Percentiles rank a stretch among this genome's conserved stretches.
phyloP scores from a whole-genome alignment of 1,284 basidiomycete genomes.

The Malassezia furfur region DNA sequence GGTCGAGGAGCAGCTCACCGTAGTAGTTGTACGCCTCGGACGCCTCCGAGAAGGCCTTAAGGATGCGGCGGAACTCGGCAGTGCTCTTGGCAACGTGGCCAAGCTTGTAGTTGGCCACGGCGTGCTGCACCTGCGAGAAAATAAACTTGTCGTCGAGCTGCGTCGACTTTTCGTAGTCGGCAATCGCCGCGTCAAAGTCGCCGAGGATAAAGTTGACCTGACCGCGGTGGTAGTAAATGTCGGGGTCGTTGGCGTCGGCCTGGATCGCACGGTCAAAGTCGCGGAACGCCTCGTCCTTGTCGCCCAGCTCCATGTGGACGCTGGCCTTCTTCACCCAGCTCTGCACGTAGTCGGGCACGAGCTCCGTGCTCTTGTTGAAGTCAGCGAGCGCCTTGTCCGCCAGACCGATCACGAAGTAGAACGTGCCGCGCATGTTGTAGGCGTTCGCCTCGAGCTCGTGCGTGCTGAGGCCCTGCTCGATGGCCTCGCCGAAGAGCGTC shows the following conservation, averaged over 20 bases:
- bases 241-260: constrained; percentile 74
- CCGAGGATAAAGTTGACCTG: constrained; percentile 97
- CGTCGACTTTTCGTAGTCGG: constrained; percentile 81
- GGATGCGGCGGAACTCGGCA: constrained; percentile 65
- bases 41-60: constrained; percentile 32
- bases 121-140: constrained; percentile 91
- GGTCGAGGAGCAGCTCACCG: constrained; percentile 88
- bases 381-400: constrained; percentile 75
- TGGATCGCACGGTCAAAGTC: constrained; percentile 84
- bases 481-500: constrained; percentile 69
- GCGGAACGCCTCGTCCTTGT: constrained; percentile 63
- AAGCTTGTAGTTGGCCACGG: constrained; percentile 92
- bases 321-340: constrained; percentile 93
- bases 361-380: constrained; percentile 65
- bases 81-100: constrained; percentile 69
- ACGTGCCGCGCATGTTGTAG: constrained; percentile 80
- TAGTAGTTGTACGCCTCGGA: constrained; percentile 54
- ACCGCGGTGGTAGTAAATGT: constrained; percentile 98
- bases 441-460: constrained; percentile 72
- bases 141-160: constrained; percentile 74
- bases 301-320: constrained; percentile 83
- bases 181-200: constrained; percentile 73
- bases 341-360: constrained; percentile 72
- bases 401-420: constrained; percentile 73
- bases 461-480: constrained; percentile 72